Base-by-base conservation (phyloP, 139 green algal species). In the Chlamydomonas incerta region DNA sequence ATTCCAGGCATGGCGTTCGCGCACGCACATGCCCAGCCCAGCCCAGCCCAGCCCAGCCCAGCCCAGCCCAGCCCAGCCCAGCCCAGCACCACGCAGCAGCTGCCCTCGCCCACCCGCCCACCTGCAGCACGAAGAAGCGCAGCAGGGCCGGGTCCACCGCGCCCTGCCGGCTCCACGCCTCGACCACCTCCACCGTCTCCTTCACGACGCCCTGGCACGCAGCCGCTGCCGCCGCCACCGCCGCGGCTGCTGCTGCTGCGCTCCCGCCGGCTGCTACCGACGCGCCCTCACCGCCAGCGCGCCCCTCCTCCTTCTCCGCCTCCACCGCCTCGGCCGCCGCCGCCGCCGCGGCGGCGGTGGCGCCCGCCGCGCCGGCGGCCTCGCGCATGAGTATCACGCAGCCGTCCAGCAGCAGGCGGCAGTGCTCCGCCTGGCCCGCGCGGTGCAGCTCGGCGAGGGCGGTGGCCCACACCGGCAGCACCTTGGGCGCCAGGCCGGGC, bases 371-470 rank as follows among this genome's bases (percentile, higher is more conserved):
- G n/a, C 14, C 75, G 1, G 73, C 73, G 33, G 46, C 31, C 76
- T 74, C 35, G n/a, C 62, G 67, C 37, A 83, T 20, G 0, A 83
- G 77, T 17, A 37, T 35, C 41, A 74, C 63, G 26, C 63, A 74
- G 18, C 31, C 77, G 41, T 83, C 77, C 63, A 83, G 63, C 41
- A 83, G 15, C 41, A 74, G 29, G 9, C 77, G 77, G 62, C 77
- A 83, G 11, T 47, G 46, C 41, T 83, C 77, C 6, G 29, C n/a
- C 41, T 34, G 63, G 24, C 63, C 77, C 31, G 41, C 63, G 33
- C 77, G 77, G n/a, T 83, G 62, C 77, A 83, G 77, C 77, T 83
- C 77, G 10, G 37, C 31, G 29, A 83, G 77, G 46, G 77, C 77
- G 3, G 50, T 46, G 6, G 77, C 65, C 77, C 77, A 83, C n/a